phyloP scores from a whole-genome alignment of 768 basidiomycete genomes.

The Tulasnella sp. region DNA sequence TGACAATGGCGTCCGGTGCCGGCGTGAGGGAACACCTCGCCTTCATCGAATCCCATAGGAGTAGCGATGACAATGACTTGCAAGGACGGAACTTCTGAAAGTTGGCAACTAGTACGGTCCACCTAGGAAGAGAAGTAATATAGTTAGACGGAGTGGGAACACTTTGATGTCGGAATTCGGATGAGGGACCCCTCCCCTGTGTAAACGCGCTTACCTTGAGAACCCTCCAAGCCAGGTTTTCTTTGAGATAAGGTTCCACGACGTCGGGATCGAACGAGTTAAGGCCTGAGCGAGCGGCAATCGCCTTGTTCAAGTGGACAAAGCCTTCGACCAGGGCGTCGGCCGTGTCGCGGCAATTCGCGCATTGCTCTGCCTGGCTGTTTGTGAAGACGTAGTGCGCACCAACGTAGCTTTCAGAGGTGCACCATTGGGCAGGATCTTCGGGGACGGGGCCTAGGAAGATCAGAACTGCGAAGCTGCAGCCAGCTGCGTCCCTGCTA shows the following conservation, averaged over 20 bases:
- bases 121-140: conserved; percentile 7
- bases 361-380: background rate
- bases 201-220: conserved; percentile 18
- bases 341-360: conserved; percentile 23
- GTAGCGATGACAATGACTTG: conserved; percentile 15
- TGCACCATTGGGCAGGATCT: conserved; percentile 2
- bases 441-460: conserved; percentile 22
- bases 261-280: conserved; percentile 24
- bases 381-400: conserved; percentile 6
- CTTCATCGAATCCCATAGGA: background rate
- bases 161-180: background rate
- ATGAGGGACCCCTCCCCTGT: no score
- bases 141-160: conserved; percentile 1
- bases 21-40: background rate
- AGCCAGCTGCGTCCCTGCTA: background rate
- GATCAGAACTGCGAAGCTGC: conserved; percentile 18
- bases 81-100: background rate
- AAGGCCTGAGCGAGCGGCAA: background rate
- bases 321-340: conserved; percentile 16
- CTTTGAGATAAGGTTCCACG: conserved; percentile 17
- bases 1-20: background rate
- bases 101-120: background rate
- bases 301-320: conserved; percentile 1
- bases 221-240: conserved; percentile 18
- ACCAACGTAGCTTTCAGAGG: conserved; percentile 3